Evolutionary conservation across 495 filamentous ascomycete genomes (phyloP).

Genomic region (Penicillium pulvis): DNA sequence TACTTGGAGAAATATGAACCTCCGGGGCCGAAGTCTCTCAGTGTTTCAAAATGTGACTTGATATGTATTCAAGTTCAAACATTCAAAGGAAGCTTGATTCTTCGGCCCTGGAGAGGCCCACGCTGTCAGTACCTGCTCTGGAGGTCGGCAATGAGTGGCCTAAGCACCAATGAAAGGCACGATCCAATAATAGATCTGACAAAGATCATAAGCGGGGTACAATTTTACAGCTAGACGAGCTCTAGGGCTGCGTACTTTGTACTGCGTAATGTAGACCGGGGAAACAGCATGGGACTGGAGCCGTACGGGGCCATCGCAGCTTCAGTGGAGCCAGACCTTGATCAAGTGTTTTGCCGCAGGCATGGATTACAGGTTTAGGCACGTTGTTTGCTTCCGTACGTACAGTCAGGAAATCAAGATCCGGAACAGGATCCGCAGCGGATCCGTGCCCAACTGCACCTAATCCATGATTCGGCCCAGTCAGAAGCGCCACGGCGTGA

Average conservation of each 20-base stretch:
- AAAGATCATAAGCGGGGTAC: not conserved
- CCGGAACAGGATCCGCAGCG: not conserved
- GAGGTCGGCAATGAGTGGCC: not conserved
- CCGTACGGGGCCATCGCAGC: not conserved
- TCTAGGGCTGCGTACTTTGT: not conserved
- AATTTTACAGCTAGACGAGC: not conserved
- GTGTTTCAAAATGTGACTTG: too few relatives aligned
- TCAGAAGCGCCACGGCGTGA: not conserved
- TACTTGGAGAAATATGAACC: too few relatives aligned
- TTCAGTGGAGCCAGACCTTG: not conserved
- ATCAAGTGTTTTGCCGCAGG: not conserved
- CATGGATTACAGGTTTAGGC: not conserved
- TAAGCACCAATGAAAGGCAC: not conserved
- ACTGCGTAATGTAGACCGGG: not conserved
- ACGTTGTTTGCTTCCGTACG: not conserved
- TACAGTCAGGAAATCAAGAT: slow-evolving; percentile 6
- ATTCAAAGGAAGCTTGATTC: too few relatives aligned
- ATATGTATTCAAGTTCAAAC: too few relatives aligned
- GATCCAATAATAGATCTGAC: not conserved
- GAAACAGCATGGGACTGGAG: slow-evolving; percentile 9
- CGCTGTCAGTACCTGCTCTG: not conserved
- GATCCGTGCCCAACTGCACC: slow-evolving; percentile 6
- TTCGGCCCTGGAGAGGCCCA: too few relatives aligned
- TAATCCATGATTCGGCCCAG: not conserved
- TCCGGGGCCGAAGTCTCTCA: too few relatives aligned